Evolutionary conservation across 177 flowering plant species (phyloP).

Genomic region (Telopea speciosissima): DNA sequence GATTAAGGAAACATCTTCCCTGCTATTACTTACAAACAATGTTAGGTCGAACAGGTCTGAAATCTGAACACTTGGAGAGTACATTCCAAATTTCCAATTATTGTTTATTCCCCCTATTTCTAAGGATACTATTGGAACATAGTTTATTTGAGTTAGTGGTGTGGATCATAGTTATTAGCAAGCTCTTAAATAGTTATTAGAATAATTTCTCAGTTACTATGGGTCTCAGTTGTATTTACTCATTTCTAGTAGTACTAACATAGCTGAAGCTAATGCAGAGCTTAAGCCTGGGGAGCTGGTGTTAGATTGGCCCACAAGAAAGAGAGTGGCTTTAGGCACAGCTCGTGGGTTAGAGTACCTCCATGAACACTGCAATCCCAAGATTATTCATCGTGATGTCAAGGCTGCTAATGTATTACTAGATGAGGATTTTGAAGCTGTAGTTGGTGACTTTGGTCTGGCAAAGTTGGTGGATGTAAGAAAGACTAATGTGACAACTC

Average conservation of each 20-base stretch:
- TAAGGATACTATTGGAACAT: no score
- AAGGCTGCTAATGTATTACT: constrained; percentile 34
- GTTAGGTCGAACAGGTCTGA: no score
- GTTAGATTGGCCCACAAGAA: constrained; percentile 26
- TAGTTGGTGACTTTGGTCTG: constrained; percentile 35
- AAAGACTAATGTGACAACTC: constrained; percentile 32
- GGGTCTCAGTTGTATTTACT: not conserved
- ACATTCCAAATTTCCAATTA: no score
- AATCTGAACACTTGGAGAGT: no score
- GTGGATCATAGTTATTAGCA: no score
- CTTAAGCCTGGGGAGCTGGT: constrained; percentile 23
- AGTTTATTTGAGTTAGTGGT: no score
- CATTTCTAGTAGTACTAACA: constrained; percentile 2
- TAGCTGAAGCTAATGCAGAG: constrained; percentile 13
- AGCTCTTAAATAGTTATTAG: no score
- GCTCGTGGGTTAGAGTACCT: constrained; percentile 33
- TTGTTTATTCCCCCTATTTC: no score
- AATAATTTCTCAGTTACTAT: not conserved
- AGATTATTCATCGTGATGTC: constrained; percentile 38
- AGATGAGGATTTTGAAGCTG: constrained; percentile 35
- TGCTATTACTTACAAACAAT: no score
- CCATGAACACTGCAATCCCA: constrained; percentile 36
- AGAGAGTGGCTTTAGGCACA: constrained; percentile 30
- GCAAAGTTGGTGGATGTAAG: constrained; percentile 32
- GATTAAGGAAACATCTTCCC: no score